Evolutionary conservation across 2,329 filamentous ascomycete genomes (phyloP).

Genomic region (Pseudocercospora eumusae): DNA sequence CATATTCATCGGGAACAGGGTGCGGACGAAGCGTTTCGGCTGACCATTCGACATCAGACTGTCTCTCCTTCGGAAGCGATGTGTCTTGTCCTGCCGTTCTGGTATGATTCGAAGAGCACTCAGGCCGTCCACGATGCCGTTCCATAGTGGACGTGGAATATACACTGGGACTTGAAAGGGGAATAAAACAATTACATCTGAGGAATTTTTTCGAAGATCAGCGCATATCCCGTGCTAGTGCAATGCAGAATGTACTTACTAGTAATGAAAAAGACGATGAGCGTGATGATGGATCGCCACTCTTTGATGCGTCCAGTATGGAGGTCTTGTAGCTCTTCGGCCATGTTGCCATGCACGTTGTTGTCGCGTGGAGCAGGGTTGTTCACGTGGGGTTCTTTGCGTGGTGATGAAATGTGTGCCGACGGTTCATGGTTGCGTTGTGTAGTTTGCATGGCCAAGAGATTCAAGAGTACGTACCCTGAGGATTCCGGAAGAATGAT

Average conservation of each 20-base stretch:
- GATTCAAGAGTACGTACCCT: neutral
- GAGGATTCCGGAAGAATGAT: no score
- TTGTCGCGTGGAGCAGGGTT: neutral
- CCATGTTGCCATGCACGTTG: neutral
- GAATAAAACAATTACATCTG: slow-evolving; percentile 69
- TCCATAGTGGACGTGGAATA: slow-evolving; percentile 55
- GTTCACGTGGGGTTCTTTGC: neutral
- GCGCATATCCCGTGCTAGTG: neutral
- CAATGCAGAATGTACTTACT: slow-evolving; percentile 56
- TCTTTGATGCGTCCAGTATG: slow-evolving; percentile 60
- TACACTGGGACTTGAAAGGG: slow-evolving; percentile 66
- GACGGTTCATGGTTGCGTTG: neutral
- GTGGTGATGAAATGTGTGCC: neutral
- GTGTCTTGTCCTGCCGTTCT: slow-evolving; percentile 8
- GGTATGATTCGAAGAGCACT: slow-evolving; percentile 56
- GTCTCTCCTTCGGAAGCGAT: neutral
- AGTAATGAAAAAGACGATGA: slow-evolving; percentile 68
- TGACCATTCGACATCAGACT: neutral
- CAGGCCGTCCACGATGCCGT: slow-evolving; percentile 50
- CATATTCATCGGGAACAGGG: slow-evolving; percentile 67
- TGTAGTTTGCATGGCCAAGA: neutral
- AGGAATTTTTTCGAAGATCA: neutral
- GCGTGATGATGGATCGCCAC: slow-evolving; percentile 70
- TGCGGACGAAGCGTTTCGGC: slow-evolving; percentile 32
- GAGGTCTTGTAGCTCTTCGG: slow-evolving; percentile 36